Evolutionary conservation across 345 rosid genomes (phyloP).

Genomic region (Populus tremula): DNA sequence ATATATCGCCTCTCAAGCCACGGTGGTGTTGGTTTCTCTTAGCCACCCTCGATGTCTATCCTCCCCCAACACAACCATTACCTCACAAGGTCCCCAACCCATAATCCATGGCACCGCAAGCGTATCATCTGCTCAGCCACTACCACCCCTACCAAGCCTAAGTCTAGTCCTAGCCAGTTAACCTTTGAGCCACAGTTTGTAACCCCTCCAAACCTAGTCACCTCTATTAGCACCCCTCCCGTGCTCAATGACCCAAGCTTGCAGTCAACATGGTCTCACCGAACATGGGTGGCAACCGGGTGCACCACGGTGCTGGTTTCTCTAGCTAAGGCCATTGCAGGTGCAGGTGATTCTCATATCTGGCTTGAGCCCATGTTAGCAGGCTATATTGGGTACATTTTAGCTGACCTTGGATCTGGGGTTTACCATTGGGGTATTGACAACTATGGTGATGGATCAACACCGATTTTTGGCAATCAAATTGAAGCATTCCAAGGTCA

Average conservation of each 20-base stretch:
- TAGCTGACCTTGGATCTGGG: conserved; percentile 84
- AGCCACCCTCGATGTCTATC: conserved; percentile 44
- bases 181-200: conserved; percentile 20
- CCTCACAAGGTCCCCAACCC: conserved; percentile 29
- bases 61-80: conserved; percentile 43
- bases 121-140: conserved; percentile 33
- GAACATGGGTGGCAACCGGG: conserved; percentile 68
- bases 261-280: conserved; percentile 74
- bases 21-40: background rate
- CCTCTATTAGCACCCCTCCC: conserved; percentile 26
- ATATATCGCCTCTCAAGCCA: background rate
- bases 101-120: background rate
- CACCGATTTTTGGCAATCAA: conserved; percentile 68
- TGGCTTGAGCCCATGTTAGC: conserved; percentile 66
- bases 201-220: conserved; percentile 8
- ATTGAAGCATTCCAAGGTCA: conserved; percentile 92
- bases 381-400: conserved; percentile 59
- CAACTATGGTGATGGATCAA: conserved; percentile 73
- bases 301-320: conserved; percentile 57
- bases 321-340: conserved; percentile 48
- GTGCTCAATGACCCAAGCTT: conserved; percentile 45
- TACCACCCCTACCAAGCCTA: conserved; percentile 32
- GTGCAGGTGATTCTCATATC: conserved; percentile 43
- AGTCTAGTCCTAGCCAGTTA: conserved; percentile 30
- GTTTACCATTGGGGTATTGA: conserved; percentile 95